phyloP scores from a whole-genome alignment of 768 basidiomycete species.

The Naganishia vishniacii region DNA sequence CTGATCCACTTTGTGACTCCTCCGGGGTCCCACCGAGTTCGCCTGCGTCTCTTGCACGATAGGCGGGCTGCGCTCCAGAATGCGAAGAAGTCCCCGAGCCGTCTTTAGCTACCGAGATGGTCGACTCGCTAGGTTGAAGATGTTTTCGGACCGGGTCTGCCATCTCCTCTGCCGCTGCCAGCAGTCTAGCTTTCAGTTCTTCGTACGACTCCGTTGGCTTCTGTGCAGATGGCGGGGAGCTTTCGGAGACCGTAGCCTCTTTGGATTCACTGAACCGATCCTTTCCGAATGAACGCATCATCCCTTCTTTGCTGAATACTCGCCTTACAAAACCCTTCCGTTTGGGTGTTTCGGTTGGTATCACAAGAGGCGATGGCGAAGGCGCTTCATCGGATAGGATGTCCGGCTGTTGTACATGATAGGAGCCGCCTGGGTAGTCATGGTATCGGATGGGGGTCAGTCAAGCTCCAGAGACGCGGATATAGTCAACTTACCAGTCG shows the following conservation, averaged over 20 bases:
- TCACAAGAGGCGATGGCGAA: background rate
- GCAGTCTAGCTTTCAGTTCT: constrained; percentile 3
- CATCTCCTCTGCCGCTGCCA: constrained; percentile 9
- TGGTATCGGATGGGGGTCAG: background rate
- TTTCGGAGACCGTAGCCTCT: too few species aligned
- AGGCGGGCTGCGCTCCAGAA: too few species aligned
- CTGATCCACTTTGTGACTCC: background rate
- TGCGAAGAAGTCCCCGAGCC: too few species aligned
- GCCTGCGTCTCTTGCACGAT: too few species aligned
- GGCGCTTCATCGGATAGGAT: background rate
- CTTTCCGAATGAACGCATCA: background rate
- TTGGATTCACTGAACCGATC: background rate
- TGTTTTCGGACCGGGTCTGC: background rate
- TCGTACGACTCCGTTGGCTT: background rate
- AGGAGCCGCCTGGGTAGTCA: background rate
- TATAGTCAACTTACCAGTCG: background rate
- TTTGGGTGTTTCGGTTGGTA: background rate
- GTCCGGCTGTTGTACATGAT: constrained; percentile 4
- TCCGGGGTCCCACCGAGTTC: background rate
- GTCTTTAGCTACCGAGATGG: too few species aligned
- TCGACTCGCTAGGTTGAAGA: too few species aligned
- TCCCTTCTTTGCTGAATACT: constrained; percentile 4
- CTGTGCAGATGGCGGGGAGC: background rate
- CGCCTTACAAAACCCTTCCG: background rate
- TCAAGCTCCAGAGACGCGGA: background rate